These are phyloP conservation scores for Ceratobasidium sp. DNA, from an alignment of 1,284 basidiomycete genomes.

Conservation along the genomic window DNA sequence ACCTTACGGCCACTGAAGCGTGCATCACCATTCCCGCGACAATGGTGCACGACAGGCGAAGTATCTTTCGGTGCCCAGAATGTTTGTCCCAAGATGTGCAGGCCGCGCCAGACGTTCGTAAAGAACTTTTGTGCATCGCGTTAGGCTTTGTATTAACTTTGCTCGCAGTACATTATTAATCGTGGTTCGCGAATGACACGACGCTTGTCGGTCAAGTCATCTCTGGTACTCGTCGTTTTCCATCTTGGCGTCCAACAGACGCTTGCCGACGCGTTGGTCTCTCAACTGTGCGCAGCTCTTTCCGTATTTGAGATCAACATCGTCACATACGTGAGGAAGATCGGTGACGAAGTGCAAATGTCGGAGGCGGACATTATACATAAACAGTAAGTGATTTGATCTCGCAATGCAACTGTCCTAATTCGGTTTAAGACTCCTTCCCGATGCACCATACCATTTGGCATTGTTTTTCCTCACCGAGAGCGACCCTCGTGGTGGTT, in stretches of 20 bases:
- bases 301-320: slow-evolving; percentile 14
- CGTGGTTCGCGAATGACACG: slow-evolving; percentile 7
- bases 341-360: background rate
- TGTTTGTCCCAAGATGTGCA: background rate
- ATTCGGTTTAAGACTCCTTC: background rate
- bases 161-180: slow-evolving; percentile 20
- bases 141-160: no score
- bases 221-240: slow-evolving; percentile 11
- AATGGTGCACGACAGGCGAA: background rate
- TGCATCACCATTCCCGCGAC: slow-evolving; percentile 9
- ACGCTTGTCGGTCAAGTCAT: background rate
- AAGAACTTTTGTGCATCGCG: background rate
- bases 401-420: background rate
- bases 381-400: background rate
- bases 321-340: background rate
- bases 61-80: slow-evolving; percentile 22
- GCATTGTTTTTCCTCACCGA: slow-evolving; percentile 21
- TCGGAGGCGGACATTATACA: background rate
- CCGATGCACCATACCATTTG: slow-evolving; percentile 17
- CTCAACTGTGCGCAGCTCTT: background rate
- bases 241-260: background rate
- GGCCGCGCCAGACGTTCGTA: background rate
- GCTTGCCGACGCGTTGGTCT: background rate
- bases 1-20: background rate
- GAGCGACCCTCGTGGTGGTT: slow-evolving; percentile 18